phyloP scores from a whole-genome alignment of 2,329 filamentous ascomycete genomes.

The Nemania abortiva region DNA sequence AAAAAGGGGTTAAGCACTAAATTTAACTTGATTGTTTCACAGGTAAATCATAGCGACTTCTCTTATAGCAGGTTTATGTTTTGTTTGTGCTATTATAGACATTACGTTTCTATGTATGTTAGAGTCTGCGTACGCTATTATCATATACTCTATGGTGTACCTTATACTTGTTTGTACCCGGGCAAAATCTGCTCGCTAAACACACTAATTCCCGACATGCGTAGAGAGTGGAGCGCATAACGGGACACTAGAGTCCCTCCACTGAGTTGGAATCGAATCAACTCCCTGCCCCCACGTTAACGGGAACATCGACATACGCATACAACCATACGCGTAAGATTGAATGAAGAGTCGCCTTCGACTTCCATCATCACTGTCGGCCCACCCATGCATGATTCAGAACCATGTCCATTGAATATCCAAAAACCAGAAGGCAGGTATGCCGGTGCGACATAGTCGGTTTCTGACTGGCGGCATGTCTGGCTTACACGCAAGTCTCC shows the following conservation, averaged over 20 bases:
- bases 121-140: background rate
- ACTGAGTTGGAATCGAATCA: slow-evolving; percentile 6
- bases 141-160: too few species aligned
- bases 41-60: too few species aligned
- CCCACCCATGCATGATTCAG: slow-evolving; percentile 10
- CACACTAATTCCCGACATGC: background rate
- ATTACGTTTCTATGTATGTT: background rate
- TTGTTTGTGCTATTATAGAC: background rate
- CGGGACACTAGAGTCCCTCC: slow-evolving; percentile 8
- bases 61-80: background rate
- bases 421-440: background rate
- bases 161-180: background rate
- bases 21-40: background rate
- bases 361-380: background rate
- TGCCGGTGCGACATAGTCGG: background rate
- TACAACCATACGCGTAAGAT: background rate
- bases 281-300: slow-evolving; percentile 4
- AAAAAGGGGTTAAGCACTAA: background rate
- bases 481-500: slow-evolving; percentile 2
- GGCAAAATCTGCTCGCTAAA: background rate
- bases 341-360: background rate
- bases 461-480: background rate
- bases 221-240: slow-evolving; percentile 17
- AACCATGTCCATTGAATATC: background rate
- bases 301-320: slow-evolving; percentile 11